Percentiles rank a stretch among this genome's conserved stretches.
Conservation (phyloP, 805 yeast species). For the Spathaspora sp. region DNA sequence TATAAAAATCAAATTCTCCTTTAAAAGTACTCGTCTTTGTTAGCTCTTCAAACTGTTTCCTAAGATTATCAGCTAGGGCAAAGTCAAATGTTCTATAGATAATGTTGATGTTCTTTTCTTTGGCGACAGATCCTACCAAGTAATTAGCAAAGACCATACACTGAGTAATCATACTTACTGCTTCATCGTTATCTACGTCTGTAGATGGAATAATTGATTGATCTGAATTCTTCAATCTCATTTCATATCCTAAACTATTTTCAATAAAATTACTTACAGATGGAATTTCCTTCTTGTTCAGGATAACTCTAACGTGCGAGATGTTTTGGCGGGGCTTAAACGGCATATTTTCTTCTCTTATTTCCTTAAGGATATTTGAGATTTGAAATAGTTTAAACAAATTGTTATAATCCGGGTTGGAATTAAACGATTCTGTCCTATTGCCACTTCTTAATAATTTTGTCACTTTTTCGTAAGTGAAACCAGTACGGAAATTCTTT, state of each 20-base stretch:
- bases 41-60: slow-evolving; percentile 20
- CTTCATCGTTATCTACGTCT: slow-evolving; percentile 14
- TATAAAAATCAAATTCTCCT: background rate
- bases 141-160: slow-evolving; percentile 78
- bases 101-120: slow-evolving; percentile 44
- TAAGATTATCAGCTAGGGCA: slow-evolving; percentile 19
- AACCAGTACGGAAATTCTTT: slow-evolving; percentile 28
- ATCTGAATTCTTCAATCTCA: slow-evolving; percentile 12
- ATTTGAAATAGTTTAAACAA: slow-evolving; percentile 24
- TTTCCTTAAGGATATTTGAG: slow-evolving; percentile 12
- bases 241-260: slow-evolving; percentile 13
- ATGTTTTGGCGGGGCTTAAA: background rate
- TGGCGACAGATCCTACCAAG: slow-evolving; percentile 50
- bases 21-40: slow-evolving; percentile 16
- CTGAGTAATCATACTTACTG: slow-evolving; percentile 66
- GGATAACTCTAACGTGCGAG: too few relatives aligned
- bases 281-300: background rate
- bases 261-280: slow-evolving; percentile 1
- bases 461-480: slow-evolving; percentile 66
- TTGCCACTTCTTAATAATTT: slow-evolving; percentile 33
- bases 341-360: background rate
- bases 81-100: slow-evolving; percentile 42
- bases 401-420: slow-evolving; percentile 20
- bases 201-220: slow-evolving; percentile 9
- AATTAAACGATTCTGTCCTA: slow-evolving; percentile 8